A percentile compares a stretch with the other conserved stretches of the same genome.
Evolutionary conservation across 1,284 basidiomycete species (phyloP).

Genomic region (Ceratorhiza oryzae-sativae): DNA sequence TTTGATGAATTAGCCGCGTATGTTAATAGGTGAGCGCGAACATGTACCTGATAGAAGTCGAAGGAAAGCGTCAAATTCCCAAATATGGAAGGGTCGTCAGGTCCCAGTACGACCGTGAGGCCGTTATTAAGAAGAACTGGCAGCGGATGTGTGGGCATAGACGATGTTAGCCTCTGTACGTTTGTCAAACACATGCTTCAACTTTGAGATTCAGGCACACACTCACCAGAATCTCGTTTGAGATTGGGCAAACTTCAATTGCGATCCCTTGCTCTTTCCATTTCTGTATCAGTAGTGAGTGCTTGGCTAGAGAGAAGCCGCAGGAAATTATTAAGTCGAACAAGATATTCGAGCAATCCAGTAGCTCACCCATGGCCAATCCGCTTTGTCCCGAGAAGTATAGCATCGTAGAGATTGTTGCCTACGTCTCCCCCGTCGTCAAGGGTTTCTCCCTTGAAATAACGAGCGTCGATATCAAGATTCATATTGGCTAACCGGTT

Average conservation of each 20-base stretch:
- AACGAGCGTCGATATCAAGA: not conserved
- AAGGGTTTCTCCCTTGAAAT: constrained; percentile 14
- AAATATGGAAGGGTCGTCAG: constrained; percentile 50
- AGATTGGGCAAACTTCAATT: constrained; percentile 47
- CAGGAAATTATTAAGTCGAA: no score
- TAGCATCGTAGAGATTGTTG: constrained; percentile 31
- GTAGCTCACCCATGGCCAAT: constrained; percentile 46
- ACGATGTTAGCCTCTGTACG: constrained; percentile 43
- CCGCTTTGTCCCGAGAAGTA: constrained; percentile 31
- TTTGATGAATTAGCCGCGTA: constrained; percentile 69
- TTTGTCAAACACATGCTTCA: not conserved
- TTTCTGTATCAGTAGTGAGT: constrained; percentile 49
- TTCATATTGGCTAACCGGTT: not conserved
- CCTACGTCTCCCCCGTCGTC: constrained; percentile 22
- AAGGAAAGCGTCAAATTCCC: constrained; percentile 47
- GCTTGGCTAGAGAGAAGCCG: constrained; percentile 48
- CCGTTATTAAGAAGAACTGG: constrained; percentile 46
- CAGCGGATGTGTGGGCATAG: constrained; percentile 46
- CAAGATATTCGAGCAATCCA: constrained; percentile 47
- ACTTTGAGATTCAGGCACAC: not conserved
- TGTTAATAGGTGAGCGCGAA: constrained; percentile 50
- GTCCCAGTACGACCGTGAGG: constrained; percentile 47
- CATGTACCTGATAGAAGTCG: constrained; percentile 45
- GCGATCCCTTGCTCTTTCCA: constrained; percentile 47
- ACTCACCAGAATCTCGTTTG: constrained; percentile 34